Base-by-base conservation (phyloP, 768 basidiomycete species). In the Flagelloscypha sp. region DNA sequence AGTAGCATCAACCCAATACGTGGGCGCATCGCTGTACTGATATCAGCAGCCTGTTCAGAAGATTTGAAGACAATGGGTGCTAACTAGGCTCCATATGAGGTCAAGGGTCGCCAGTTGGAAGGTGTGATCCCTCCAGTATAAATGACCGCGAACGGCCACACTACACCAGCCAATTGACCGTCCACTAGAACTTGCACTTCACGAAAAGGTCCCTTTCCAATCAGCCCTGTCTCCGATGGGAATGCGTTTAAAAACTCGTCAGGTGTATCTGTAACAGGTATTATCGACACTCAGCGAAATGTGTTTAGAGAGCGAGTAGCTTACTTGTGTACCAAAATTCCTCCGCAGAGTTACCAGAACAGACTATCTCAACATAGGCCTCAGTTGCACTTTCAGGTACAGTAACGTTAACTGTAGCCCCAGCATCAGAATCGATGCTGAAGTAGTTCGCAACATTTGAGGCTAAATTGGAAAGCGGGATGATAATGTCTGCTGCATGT, bases 41-140 rank as follows among this genome's bases (percentile, higher is more conserved):
- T n/a, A n/a, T n/a, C n/a, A n/a, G n/a, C n/a, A n/a, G n/a, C n/a
- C n/a, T n/a, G n/a, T n/a, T n/a, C n/a, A n/a, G n/a, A n/a, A n/a
- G n/a, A n/a, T n/a, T n/a, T n/a, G n/a, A n/a, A n/a, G n/a, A n/a
- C n/a, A n/a, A n/a, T n/a, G n/a, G n/a, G n/a, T n/a, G n/a, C n/a
- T n/a, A n/a, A n/a, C n/a, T 79, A 63, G 1, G 77, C 74, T 7
- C 79, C 75, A 40, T 76, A 80, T 2, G 76, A 70, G 1, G 73
- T 65, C 49, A 80, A 66, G 2, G 79, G 77, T 19, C 74, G 72
- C 42, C 41, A 46, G 48, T 57, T 54, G 6, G 50, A 53, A 2
- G 76, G 76, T 3, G 71, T 66, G 42, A 78, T 72, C 1, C 76
- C 76, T 5, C 79, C 77, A 0, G 74, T 78, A 47, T 78, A 79